Percentiles rank a stretch among this genome's conserved stretches.
Conservation (phyloP, 768 basidiomycete genomes). For the Hypholoma sublateritium region DNA sequence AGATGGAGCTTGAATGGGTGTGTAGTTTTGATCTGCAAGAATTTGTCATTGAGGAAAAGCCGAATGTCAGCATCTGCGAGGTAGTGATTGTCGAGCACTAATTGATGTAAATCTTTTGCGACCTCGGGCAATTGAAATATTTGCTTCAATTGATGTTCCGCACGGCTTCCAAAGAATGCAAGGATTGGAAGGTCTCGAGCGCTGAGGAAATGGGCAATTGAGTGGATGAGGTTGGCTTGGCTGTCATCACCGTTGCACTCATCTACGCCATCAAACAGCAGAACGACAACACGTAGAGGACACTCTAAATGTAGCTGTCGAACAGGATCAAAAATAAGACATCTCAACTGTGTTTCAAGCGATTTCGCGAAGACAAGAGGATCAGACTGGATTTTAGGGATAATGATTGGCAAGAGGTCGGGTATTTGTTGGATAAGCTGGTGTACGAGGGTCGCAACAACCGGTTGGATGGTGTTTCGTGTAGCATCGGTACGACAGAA, state of each 20-base stretch:
- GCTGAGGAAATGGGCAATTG: neutral
- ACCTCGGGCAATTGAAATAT: neutral
- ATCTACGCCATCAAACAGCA: conserved; percentile 24
- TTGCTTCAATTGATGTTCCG: neutral
- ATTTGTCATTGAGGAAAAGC: conserved; percentile 1
- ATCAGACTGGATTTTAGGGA: neutral
- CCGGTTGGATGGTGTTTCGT: conserved; percentile 21
- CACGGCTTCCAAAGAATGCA: neutral
- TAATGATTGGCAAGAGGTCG: neutral
- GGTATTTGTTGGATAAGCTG: conserved; percentile 21
- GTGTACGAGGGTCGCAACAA: conserved; percentile 30
- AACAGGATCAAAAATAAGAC: neutral
- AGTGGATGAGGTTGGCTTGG: neutral
- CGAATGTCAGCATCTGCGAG: conserved; percentile 5
- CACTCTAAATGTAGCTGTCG: neutral
- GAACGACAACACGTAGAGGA: neutral
- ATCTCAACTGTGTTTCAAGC: neutral
- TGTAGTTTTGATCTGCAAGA: neutral
- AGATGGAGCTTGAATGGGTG: neutral
- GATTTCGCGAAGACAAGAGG: neutral
- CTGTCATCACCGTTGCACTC: conserved; percentile 13
- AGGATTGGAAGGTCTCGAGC: neutral
- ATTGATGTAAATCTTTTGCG: neutral
- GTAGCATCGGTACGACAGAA: conserved; percentile 28
- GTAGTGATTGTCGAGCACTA: neutral